Evolutionary conservation across 140 eudicot genomes (phyloP), one percentile per base, ranked within the genome.

Genomic region (Oenanthe javanica): DNA sequence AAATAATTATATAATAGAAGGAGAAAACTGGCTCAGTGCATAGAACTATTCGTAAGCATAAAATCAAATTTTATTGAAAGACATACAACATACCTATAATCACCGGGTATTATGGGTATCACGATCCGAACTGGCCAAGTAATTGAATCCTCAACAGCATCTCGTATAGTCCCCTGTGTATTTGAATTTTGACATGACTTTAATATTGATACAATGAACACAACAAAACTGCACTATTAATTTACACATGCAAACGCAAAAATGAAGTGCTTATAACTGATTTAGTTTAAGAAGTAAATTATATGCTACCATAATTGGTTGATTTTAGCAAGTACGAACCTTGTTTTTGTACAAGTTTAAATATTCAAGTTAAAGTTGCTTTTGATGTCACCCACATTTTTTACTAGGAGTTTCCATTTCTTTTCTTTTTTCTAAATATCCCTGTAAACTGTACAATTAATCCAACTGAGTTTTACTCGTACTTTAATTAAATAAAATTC

Each of bases 101-200:
- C 97, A 49, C 99, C 97, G 21, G 97, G 96, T 80, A 95, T 79
- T 83, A 95, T 95, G 81, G 99, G 97, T 82, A 95, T 90, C 78
- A 95, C 88, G 84, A 92, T 95, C 49, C 99, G 88, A 57, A 95
- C 97, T 74, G 99, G 99, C 99, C 99, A 95, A 19, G 94, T 95
- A 79, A 95, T 95, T 66, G 99, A 95, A 85, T 95, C 99, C 84
- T 95, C 99, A 77, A 95, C 88, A 70, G 97, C 99, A 84, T 95
- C 97, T 72, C 92, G 90, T 84, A 95, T 95, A 14, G 95, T 95
- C 54, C 86, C 81, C 99, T 95, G 93, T 55, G 80, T 72, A 82
- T 55, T 74, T 23, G 76, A 82, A 23, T 46, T 27, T 52, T 49
- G 63, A 42, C 70, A 74, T 1, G 55, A 74, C 42, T 47, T 47